phyloP scores from a whole-genome alignment of 805 yeast species.

The Yarrowia bubula region DNA sequence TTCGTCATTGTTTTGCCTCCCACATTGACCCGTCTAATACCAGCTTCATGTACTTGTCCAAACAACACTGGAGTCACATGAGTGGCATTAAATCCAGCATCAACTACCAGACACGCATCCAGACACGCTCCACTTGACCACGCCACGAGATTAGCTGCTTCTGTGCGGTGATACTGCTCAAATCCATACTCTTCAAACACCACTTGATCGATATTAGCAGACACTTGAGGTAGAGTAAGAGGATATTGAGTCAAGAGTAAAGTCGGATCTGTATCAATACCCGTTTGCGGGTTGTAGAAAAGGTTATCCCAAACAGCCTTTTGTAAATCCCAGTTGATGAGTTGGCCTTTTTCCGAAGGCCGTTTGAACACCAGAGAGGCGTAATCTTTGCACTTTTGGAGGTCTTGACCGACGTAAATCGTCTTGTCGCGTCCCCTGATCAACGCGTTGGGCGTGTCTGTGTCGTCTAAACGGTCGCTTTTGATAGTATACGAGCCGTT shows the following conservation, averaged over 20 bases:
- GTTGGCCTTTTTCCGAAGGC: slow-evolving; percentile 85
- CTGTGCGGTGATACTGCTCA: slow-evolving; percentile 62
- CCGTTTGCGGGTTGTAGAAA: slow-evolving; percentile 43
- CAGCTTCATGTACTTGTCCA: slow-evolving; percentile 74
- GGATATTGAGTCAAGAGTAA: slow-evolving; percentile 78
- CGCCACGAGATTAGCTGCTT: slow-evolving; percentile 50
- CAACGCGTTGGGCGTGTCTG: slow-evolving; percentile 61
- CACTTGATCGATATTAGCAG: slow-evolving; percentile 84
- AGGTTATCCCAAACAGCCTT: slow-evolving; percentile 87
- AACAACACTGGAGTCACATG: slow-evolving; percentile 82
- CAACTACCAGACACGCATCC: slow-evolving; percentile 74
- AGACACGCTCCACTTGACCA: slow-evolving; percentile 45
- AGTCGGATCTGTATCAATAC: slow-evolving; percentile 50
- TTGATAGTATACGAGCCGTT: slow-evolving; percentile 88
- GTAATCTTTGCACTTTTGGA: slow-evolving; percentile 62
- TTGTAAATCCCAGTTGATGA: slow-evolving; percentile 88
- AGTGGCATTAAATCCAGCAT: slow-evolving; percentile 83
- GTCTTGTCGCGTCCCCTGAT: slow-evolving; percentile 73
- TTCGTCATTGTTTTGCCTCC: slow-evolving; percentile 88
- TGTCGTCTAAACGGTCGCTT: slow-evolving; percentile 47
- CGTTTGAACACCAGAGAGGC: slow-evolving; percentile 72
- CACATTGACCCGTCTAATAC: slow-evolving; percentile 72
- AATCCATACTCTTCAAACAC: slow-evolving; percentile 93
- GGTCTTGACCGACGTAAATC: slow-evolving; percentile 68
- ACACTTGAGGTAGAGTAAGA: slow-evolving; percentile 73